Conservation (phyloP, 1,139 yeast species). For the Suhomyces terraborum region DNA sequence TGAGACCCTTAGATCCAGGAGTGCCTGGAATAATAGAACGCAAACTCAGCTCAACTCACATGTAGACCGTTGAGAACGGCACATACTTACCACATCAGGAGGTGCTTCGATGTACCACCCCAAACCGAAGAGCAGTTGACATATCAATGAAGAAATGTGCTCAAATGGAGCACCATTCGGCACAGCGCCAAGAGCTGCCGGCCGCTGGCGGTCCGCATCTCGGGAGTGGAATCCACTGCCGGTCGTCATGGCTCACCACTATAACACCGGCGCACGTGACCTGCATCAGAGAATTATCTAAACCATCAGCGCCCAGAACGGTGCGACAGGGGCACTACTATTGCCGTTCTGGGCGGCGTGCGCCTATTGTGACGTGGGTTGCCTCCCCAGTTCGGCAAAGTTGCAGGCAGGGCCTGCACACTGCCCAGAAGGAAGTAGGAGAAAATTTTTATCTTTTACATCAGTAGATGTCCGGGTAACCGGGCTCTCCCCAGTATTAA, state of each 20-base stretch:
- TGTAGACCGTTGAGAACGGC: too few relatives aligned
- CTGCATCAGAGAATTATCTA: not conserved
- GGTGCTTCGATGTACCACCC: too few relatives aligned
- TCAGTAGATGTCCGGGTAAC: constrained; percentile 23
- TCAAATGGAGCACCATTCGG: not conserved
- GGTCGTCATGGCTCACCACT: not conserved
- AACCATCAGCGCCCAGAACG: not conserved
- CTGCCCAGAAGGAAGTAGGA: constrained; percentile 2
- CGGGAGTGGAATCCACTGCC: not conserved
- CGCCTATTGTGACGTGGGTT: not conserved
- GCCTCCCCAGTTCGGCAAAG: not conserved
- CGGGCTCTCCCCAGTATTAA: not conserved
- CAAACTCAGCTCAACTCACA: too few relatives aligned
- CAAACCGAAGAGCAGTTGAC: too few relatives aligned
- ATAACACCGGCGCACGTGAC: not conserved
- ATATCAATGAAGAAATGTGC: not conserved
- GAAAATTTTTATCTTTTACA: constrained; percentile 36
- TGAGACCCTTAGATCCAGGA: too few relatives aligned
- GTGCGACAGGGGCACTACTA: not conserved
- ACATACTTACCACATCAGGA: too few relatives aligned
- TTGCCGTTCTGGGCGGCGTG: not conserved
- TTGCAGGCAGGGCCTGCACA: constrained; percentile 5
- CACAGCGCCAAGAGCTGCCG: not conserved
- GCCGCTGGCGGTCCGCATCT: not conserved
- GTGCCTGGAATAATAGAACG: too few relatives aligned